A percentile compares a stretch with the other conserved stretches of the same genome.
phyloP scores from a whole-genome alignment of 2,329 filamentous ascomycete species.

The Diaporthe ilicicola region DNA sequence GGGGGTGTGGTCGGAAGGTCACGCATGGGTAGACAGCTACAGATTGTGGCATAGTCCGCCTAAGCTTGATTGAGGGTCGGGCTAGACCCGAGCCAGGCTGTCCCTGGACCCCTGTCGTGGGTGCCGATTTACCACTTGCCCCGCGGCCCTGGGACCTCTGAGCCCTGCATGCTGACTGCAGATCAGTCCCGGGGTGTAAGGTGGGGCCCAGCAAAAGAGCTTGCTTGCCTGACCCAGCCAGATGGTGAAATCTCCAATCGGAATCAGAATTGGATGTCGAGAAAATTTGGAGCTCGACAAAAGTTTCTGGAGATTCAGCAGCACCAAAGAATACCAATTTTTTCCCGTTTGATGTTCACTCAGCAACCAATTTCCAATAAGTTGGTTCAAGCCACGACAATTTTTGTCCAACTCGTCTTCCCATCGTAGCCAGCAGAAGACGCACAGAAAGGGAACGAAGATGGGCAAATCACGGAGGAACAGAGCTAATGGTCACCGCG shows the following conservation, averaged over 20 bases:
- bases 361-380: background rate
- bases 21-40: background rate
- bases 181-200: constrained; percentile 11
- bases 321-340: background rate
- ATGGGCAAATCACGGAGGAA: constrained; percentile 71
- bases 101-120: constrained; percentile 16
- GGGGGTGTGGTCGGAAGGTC: background rate
- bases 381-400: background rate
- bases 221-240: background rate
- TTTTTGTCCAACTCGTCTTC: background rate
- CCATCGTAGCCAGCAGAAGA: background rate
- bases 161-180: constrained; percentile 18
- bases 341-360: background rate
- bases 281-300: constrained; percentile 13
- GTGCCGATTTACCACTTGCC: background rate
- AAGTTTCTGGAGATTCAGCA: constrained; percentile 12
- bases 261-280: constrained; percentile 7
- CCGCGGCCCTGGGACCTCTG: constrained; percentile 5
- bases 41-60: background rate
- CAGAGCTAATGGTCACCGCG: constrained; percentile 57
- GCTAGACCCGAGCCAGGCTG: constrained; percentile 6
- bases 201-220: constrained; percentile 12
- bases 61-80: constrained; percentile 9
- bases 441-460: constrained; percentile 5
- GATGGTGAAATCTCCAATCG: constrained; percentile 19